Evolutionary conservation across 805 yeast species (phyloP), one percentile per base, ranked within the genome.

Genomic region (Diddensiella transvaalensis): DNA sequence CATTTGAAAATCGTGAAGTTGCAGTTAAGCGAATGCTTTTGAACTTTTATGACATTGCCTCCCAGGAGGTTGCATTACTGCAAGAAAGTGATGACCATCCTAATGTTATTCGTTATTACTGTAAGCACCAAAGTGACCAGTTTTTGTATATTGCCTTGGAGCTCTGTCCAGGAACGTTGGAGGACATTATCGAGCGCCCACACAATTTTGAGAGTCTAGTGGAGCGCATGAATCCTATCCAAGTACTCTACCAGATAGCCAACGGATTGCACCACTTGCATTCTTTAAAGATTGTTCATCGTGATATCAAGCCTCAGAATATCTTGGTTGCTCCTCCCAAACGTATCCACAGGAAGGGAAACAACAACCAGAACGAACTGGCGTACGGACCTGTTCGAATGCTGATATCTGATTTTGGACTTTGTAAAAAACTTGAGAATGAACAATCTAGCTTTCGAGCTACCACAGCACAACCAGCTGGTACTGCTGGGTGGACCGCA

Each of bases 401-500:
- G 52, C 68, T 93, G 42, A 90, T 93, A 22, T 89, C 97, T 0
- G 99, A 93, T 66, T 93, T 93, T 70, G 99, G 99, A 0, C 75
- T 93, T 5, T 93, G 99, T 64, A 90, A 91, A 62, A 86, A 85
- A 61, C 70, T 93, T 44, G 99, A 93, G 53, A 79, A 82, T 13
- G 98, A 89, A 58, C 96, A 93, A 65, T 85, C 96, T 1, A 87
- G 96, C 1, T 91, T 91, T 65, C 77, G 91, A 53, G 96, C 96
- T 0, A 91, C 96, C 0, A 83, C 93, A 0, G 89, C 87, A 29
- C 83, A 88, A 59, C 95, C 95, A 17, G 96, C 97, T 0, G 99
- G 99, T 1, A 93, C 99, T 0, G 79, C 93, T 2, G 99, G 99
- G 2, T 93, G 99, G 99, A 77, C 97, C 58, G 98, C 99, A 0